These are phyloP conservation scores for Leccinum longicurvipes DNA, from an alignment of 768 basidiomycete species.

Conservation along the genomic window DNA sequence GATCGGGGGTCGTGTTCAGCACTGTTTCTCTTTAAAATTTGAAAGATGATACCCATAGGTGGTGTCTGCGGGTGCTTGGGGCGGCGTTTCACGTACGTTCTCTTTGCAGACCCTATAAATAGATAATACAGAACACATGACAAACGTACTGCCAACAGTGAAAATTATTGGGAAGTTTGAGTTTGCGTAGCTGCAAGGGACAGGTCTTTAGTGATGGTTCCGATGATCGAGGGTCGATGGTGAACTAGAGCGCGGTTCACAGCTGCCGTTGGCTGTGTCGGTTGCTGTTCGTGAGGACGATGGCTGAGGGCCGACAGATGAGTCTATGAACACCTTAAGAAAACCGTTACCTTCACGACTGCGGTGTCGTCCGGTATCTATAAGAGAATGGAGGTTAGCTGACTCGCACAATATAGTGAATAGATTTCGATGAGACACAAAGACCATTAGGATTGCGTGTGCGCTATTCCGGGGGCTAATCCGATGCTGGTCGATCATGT, in stretches of 20 bases:
- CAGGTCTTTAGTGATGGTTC: slow-evolving; percentile 29
- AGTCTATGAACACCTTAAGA: too few relatives aligned
- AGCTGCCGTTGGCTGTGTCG: slow-evolving; percentile 19
- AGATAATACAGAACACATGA: background rate
- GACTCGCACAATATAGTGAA: background rate
- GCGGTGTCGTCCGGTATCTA: background rate
- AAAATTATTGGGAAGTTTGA: slow-evolving; percentile 55
- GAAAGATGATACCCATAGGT: slow-evolving; percentile 11
- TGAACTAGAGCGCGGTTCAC: slow-evolving; percentile 26
- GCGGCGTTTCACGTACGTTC: background rate
- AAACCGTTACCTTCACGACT: background rate
- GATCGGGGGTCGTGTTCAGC: background rate
- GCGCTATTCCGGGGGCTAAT: background rate
- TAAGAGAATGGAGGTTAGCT: too few relatives aligned
- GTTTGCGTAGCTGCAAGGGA: slow-evolving; percentile 33
- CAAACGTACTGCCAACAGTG: slow-evolving; percentile 7
- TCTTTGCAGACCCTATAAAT: background rate
- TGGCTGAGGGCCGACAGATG: background rate
- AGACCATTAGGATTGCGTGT: background rate
- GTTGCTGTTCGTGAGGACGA: background rate
- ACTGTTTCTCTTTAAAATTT: background rate
- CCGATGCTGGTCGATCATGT: background rate
- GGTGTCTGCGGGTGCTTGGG: slow-evolving; percentile 28
- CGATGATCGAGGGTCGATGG: slow-evolving; percentile 32
- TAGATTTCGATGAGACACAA: background rate